Conservation (phyloP, 345 rosid genomes). For the Euclidium syriacum region DNA sequence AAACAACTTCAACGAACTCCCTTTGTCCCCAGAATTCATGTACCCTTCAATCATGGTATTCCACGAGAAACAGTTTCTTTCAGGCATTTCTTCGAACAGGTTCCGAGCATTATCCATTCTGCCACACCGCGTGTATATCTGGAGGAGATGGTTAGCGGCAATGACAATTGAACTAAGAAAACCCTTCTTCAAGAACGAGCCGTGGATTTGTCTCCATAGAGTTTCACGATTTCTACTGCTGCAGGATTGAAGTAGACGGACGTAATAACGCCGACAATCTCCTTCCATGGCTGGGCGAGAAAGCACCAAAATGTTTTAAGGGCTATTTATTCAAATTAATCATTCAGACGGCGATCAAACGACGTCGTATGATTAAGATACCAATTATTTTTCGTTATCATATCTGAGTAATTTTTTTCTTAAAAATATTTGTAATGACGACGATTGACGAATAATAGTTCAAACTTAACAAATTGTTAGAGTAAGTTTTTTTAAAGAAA, state of each 20-base stretch:
- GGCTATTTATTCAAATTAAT: no score
- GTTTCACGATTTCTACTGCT: slow-evolving; percentile 32
- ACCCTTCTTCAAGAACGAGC: slow-evolving; percentile 54
- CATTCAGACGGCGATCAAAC: no score
- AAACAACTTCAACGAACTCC: slow-evolving; percentile 39
- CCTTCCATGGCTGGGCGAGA: slow-evolving; percentile 13
- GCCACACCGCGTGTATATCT: slow-evolving; percentile 38
- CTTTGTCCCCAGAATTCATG: slow-evolving; percentile 43
- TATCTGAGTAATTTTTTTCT: no score
- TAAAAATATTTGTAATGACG: no score
- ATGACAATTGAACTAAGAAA: slow-evolving; percentile 38
- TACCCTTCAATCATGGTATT: slow-evolving; percentile 67
- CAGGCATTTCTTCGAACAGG: slow-evolving; percentile 71
- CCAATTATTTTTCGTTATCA: no score
- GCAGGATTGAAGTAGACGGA: slow-evolving; percentile 37
- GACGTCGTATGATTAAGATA: no score
- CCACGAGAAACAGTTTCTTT: slow-evolving; percentile 60
- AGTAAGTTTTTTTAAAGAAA: neutral
- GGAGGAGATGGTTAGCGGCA: slow-evolving; percentile 55
- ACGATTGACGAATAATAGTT: neutral
- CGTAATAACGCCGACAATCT: slow-evolving; percentile 23
- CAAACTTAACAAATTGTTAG: neutral
- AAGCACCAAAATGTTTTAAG: no score
- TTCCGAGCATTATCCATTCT: slow-evolving; percentile 35
- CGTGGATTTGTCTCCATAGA: slow-evolving; percentile 53